Base-by-base conservation (phyloP, 2,329 filamentous ascomycete species). In the Akanthomyces dipterigenus region DNA sequence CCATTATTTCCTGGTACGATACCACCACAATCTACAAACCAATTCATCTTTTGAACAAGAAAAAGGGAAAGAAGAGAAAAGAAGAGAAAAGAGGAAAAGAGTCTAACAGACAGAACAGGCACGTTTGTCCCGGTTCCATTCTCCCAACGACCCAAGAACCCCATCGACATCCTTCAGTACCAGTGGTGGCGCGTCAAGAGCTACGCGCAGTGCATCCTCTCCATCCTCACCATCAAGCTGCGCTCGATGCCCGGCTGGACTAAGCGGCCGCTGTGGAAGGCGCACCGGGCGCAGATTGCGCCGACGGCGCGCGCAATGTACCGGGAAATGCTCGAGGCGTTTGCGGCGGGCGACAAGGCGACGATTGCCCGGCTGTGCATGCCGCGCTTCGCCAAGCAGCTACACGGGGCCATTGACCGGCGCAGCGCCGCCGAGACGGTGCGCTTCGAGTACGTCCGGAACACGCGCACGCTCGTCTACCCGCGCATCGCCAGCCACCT, bases 241-340 rank as follows among this genome's bases (percentile, higher is more conserved):
- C 65, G 73, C 38, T 83, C 81, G 28, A 81, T 80, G 75, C 75
- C 76, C 26, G 68, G 65, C 61, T 71, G 77, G 65, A 71, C 77
- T 57, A 72, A 71, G 36, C 73, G 72, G 22, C 78, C 78, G 14
- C 68, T 67, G n/a, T 78, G 80, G 69, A 76, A 79, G 67, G 69
- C 80, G 28, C 66, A 72, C 28, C 76, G 76, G 16, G 65, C 72
- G 24, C 69, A 72, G 57, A 74, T 83, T 51, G 71, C 77, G 9
- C 79, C 83, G 1, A 78, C 79, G 1, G 87, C 86, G 36, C 80
- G 82, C 67, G 78, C 76, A 22, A 75, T 89, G 68, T 86, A 90
- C 71, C 74, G 76, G 57, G 74, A 82, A 65, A 83, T 90, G 78
- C 84, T 85, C 66, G 78, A 80, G 62, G 82, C 82, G 5, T 81